Conservation (phyloP, 2,329 filamentous ascomycete species). For the Phialophora tarda region DNA sequence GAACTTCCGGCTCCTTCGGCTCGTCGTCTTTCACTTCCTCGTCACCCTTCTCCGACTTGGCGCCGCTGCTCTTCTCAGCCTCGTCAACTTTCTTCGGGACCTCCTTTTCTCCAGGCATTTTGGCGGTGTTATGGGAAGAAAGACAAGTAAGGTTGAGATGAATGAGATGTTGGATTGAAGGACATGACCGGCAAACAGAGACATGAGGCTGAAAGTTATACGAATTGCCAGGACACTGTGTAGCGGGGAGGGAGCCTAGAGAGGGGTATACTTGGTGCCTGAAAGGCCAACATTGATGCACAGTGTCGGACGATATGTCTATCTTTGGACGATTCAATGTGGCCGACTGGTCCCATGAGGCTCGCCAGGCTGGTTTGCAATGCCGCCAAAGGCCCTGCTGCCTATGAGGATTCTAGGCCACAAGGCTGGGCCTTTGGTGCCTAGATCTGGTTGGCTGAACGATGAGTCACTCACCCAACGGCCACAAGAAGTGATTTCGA, state of each 20-base stretch:
- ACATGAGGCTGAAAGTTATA: background rate
- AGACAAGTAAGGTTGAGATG: background rate
- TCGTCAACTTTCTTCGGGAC: background rate
- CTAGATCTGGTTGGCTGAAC: background rate
- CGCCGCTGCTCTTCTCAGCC: background rate
- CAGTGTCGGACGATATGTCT: background rate
- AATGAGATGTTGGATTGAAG: background rate
- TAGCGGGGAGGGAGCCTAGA: background rate
- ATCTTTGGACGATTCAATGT: background rate
- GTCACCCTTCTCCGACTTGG: background rate
- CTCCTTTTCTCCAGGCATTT: background rate
- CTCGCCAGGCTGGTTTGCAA: background rate
- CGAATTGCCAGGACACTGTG: background rate
- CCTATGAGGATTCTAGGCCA: conserved; percentile 9
- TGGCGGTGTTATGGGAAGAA: background rate
- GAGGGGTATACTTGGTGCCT: background rate
- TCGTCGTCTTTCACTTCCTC: conserved; percentile 8
- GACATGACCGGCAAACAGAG: background rate
- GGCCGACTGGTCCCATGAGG: background rate
- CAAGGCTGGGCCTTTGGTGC: conserved; percentile 1
- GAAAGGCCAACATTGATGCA: background rate
- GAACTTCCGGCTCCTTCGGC: conserved; percentile 29
- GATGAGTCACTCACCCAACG: background rate
- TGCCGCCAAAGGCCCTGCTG: background rate
- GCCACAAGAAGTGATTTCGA: background rate